Evolutionary conservation across 257 asterid genomes (phyloP).

Genomic region (Mitragyna speciosa): DNA sequence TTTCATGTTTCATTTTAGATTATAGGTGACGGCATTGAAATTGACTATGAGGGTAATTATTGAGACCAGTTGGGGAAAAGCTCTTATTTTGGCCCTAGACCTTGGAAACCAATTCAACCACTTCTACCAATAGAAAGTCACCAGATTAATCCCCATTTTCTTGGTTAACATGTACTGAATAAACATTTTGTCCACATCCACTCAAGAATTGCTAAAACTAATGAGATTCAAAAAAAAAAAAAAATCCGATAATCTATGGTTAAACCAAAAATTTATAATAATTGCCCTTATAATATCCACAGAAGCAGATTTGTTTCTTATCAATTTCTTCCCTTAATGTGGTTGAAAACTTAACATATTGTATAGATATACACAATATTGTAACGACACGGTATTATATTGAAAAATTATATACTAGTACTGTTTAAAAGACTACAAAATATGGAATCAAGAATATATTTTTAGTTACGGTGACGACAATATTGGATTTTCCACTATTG

Average conservation of each 20-base stretch:
- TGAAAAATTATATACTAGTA: neutral
- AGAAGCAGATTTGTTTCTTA: neutral
- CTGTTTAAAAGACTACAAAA: too few species aligned
- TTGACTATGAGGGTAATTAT: constrained; percentile 1
- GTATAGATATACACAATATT: too few species aligned
- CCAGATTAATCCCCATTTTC: neutral
- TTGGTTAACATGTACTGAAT: neutral
- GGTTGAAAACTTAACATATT: too few species aligned
- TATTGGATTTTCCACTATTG: neutral
- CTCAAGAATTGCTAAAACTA: neutral
- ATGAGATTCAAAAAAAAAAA: too few species aligned
- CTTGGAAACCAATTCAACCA: neutral
- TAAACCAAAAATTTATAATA: neutral
- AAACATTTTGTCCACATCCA: neutral
- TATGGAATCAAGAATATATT: too few species aligned
- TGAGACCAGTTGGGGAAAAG: neutral
- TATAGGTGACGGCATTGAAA: neutral
- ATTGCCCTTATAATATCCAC: neutral
- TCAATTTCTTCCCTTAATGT: neutral
- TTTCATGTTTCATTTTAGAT: constrained; percentile 1
- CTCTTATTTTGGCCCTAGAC: neutral
- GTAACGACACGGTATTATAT: too few species aligned
- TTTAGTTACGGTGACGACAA: too few species aligned
- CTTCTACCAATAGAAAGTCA: neutral
- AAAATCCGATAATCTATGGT: too few species aligned